A percentile compares a stretch with the other conserved stretches of the same genome.
Evolutionary conservation across 2,329 filamentous ascomycete genomes (phyloP).

Genomic region (Xylariaceae sp.): DNA sequence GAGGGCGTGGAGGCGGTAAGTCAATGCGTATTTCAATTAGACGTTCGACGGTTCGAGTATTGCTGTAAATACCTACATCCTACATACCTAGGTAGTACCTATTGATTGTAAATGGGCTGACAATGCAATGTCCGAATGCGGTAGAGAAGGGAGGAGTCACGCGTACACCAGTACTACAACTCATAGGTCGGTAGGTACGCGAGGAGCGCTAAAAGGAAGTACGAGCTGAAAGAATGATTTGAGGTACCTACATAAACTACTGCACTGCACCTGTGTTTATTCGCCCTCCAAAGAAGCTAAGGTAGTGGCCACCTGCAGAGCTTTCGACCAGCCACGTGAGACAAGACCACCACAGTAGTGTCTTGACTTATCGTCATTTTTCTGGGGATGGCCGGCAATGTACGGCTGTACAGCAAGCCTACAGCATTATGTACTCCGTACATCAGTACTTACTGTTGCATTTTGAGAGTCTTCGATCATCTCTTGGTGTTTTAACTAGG

Average conservation of each 20-base stretch:
- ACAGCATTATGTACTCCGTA: too few species aligned
- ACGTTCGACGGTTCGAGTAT: too few species aligned
- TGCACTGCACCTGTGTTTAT: too few species aligned
- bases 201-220: conserved; percentile 10
- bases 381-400: not conserved
- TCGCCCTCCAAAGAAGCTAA: conserved; percentile 13
- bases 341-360: conserved; percentile 8
- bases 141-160: conserved; percentile 6
- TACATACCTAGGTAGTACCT: conserved; percentile 3
- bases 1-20: too few species aligned
- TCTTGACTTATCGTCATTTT: conserved; percentile 4
- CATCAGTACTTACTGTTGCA: too few species aligned
- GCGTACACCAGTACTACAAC: too few species aligned
- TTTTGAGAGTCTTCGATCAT: too few species aligned
- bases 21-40: too few species aligned
- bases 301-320: conserved; percentile 12
- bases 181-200: conserved; percentile 9
- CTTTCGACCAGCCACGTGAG: conserved; percentile 16
- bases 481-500: too few species aligned
- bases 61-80: too few species aligned
- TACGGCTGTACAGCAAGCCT: conserved; percentile 1
- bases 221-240: conserved; percentile 13
- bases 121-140: not conserved
- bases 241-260: conserved; percentile 10
- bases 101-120: conserved; percentile 10